A percentile compares a stretch with the other conserved stretches of the same genome.
Evolutionary conservation across 257 asterid genomes (phyloP).

Genomic region (Solanum sitiens): DNA sequence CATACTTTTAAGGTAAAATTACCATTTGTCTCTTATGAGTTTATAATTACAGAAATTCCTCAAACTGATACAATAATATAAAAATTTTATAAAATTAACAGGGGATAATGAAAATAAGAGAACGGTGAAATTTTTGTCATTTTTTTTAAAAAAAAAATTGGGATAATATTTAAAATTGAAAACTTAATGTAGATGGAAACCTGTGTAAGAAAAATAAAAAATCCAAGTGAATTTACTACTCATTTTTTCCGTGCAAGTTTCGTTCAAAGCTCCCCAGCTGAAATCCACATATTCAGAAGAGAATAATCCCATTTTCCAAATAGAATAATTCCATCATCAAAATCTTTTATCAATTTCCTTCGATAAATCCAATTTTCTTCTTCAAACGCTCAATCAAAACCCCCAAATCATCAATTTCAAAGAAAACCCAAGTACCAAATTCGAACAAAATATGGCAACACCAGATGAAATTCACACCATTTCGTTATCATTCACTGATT

Average conservation of each 20-base stretch:
- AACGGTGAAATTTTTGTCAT: no score
- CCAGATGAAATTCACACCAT: constrained; percentile 2
- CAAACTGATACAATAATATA: no score
- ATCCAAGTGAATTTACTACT: background rate
- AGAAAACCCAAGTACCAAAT: background rate
- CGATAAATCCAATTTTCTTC: no score
- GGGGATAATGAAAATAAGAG: no score
- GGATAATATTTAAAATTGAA: background rate
- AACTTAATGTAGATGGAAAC: background rate
- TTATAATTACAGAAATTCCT: no score
- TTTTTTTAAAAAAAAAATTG: no score
- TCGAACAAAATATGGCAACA: background rate
- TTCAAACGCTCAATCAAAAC: no score
- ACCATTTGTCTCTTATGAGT: no score
- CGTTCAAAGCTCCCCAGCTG: background rate
- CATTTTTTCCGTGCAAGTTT: background rate
- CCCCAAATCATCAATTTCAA: background rate
- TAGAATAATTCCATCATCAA: constrained; percentile 3
- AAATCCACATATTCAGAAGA: background rate
- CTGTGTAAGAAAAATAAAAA: no score
- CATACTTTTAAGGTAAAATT: no score
- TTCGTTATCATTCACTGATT: constrained; percentile 49
- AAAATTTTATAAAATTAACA: no score
- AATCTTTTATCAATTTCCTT: no score
- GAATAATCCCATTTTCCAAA: background rate